Base-by-base conservation (phyloP, 2,329 filamentous ascomycete species). In the Colletotrichum tabaci region DNA sequence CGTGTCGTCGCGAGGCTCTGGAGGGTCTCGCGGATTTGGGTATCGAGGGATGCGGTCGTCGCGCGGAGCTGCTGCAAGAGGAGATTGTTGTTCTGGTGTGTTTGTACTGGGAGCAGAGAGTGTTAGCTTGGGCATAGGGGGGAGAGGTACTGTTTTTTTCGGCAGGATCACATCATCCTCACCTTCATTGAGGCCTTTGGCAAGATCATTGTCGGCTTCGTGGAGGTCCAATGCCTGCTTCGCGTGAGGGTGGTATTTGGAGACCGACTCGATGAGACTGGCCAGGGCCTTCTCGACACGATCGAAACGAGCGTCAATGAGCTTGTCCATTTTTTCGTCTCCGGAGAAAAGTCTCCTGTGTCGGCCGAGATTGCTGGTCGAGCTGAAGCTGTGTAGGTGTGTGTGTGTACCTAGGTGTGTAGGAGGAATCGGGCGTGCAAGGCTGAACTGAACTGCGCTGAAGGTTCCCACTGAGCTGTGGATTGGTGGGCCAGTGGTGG, bases 201-300 rank as follows among this genome's bases (percentile, higher is more conserved):
- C 88, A 55, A 97, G 87, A 71, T 92, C 89, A 52, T 87, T 84
- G 78, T 97, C 93, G 30, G 93, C 94, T 9, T 86, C 84, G 21
- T 93, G 85, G 12, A 97, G 89, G 74, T 95, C 92, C 67, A 89
- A 84, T 7, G 92, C 93, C 35, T 91, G 89, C 46, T 86, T 82
- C 5, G 89, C 84, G 8, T 92, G 93, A 0, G 94, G 94, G 77
- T 95, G 94, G 82, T 95, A 96, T 74, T 94, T 93, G 7, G 93
- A 88, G 73, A 97, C 92, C 0, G 93, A 95, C 79, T 95, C 93
- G 75, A 95, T 91, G 44, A 97, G 85, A 38, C 85, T 90, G 15
- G 88, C 87, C 23, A 97, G 84, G 1, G 90, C 89, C 76, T 88
- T 89, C 76, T 93, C 91, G 40, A 93, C 84, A 60, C 90, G 88